Percentiles rank a stretch among this genome's conserved stretches.
These are phyloP conservation scores for Bacidia rubella DNA, from an alignment of 495 filamentous ascomycete species.

Conservation along the genomic window DNA sequence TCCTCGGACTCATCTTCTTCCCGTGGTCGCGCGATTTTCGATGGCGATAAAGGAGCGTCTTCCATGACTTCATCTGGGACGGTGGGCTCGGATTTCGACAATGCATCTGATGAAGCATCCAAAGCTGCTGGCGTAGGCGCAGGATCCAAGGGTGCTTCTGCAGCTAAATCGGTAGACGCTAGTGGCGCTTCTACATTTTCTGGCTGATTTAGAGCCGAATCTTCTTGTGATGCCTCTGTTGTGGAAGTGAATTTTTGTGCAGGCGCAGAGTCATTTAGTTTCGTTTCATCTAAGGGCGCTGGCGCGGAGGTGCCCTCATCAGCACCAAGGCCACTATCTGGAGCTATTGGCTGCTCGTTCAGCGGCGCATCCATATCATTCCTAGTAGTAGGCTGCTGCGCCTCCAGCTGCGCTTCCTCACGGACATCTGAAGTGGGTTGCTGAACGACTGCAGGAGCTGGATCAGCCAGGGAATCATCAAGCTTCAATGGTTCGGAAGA, in stretches of 20 bases:
- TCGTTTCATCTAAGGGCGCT: neutral
- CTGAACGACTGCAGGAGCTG: conserved; percentile 12
- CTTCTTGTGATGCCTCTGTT: neutral
- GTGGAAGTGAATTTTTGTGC: neutral
- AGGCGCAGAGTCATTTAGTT: neutral
- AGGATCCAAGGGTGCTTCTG: conserved; percentile 14
- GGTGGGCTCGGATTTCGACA: neutral
- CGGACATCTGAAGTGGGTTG: conserved; percentile 18
- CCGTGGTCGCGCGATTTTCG: conserved; percentile 54
- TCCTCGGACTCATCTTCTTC: conserved; percentile 53
- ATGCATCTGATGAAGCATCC: neutral
- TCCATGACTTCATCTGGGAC: conserved; percentile 27
- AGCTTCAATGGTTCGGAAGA: neutral
- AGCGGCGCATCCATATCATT: neutral
- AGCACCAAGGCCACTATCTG: neutral
- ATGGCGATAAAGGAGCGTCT: conserved; percentile 28
- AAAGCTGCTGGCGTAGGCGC: conserved; percentile 13
- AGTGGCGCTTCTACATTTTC: neutral
- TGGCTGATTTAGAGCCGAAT: neutral
- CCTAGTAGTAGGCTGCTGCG: neutral
- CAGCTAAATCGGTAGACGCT: neutral
- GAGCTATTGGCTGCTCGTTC: neutral
- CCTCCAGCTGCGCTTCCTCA: conserved; percentile 11
- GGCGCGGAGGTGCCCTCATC: neutral
- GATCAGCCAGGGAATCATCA: conserved; percentile 2